Conservation (phyloP, 129 eudicot genomes). For the Silybum marianum region DNA sequence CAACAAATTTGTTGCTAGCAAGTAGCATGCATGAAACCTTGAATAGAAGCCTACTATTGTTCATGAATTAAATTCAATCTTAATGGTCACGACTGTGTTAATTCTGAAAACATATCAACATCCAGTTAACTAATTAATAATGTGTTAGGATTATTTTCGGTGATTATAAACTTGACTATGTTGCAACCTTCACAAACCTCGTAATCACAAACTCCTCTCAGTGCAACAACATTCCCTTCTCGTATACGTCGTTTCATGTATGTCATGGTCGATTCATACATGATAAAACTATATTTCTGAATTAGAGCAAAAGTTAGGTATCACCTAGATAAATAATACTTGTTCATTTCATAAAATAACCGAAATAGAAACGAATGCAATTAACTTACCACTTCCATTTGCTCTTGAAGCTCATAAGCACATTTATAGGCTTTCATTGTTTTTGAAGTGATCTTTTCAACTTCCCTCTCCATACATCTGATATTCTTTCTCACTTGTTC, state of each 20-base stretch:
- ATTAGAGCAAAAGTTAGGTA: not conserved
- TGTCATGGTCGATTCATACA: not conserved
- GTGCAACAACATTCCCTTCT: not conserved
- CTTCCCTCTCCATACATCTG: conserved; percentile 5
- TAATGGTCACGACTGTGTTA: too few relatives aligned
- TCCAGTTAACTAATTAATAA: not conserved
- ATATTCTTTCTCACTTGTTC: conserved; percentile 10
- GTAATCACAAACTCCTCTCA: not conserved
- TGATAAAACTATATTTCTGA: not conserved
- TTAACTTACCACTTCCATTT: not conserved
- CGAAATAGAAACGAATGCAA: not conserved
- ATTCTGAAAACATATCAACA: too few relatives aligned
- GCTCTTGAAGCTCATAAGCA: not conserved
- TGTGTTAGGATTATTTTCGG: not conserved
- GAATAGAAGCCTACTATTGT: too few relatives aligned
- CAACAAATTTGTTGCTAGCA: not conserved
- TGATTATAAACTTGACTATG: not conserved
- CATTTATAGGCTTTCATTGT: conserved; percentile 1
- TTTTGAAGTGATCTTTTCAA: conserved; percentile 4
- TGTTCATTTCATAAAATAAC: not conserved
- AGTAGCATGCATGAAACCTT: not conserved
- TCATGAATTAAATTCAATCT: not conserved
- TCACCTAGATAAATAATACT: not conserved
- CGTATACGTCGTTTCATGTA: not conserved
- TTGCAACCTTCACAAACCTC: not conserved